A percentile compares a stretch with the other conserved stretches of the same genome.
phyloP scores from a whole-genome alignment of 2,329 filamentous ascomycete genomes.

The Cytospora leucostoma region DNA sequence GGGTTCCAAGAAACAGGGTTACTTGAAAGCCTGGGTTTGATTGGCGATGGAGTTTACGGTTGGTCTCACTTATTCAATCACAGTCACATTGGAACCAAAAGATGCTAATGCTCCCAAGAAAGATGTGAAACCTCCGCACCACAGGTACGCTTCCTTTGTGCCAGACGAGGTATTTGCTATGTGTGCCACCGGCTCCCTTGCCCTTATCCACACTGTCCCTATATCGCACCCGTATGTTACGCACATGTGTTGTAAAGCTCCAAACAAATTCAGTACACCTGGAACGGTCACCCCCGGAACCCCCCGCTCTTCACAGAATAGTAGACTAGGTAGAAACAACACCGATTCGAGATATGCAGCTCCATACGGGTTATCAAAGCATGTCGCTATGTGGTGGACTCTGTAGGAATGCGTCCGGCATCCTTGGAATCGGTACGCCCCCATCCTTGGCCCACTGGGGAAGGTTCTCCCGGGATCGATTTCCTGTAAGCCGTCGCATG shows the following conservation, averaged over 20 bases:
- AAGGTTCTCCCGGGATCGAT: slow-evolving; percentile 41
- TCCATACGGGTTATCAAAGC: slow-evolving; percentile 30
- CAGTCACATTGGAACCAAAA: slow-evolving; percentile 30
- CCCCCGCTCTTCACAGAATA: background rate
- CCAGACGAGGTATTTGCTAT: slow-evolving; percentile 1
- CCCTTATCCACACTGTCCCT: background rate
- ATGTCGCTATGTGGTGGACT: slow-evolving; percentile 40
- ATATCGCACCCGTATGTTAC: slow-evolving; percentile 1
- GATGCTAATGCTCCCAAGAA: slow-evolving; percentile 35
- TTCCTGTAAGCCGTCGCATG: slow-evolving; percentile 64
- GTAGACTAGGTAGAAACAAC: background rate
- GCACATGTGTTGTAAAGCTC: slow-evolving; percentile 15
- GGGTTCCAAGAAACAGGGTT: background rate
- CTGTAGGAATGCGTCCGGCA: slow-evolving; percentile 39
- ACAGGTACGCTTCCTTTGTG: slow-evolving; percentile 30
- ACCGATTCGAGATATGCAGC: background rate
- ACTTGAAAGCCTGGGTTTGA: background rate
- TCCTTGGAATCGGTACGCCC: slow-evolving; percentile 45
- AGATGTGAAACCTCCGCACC: slow-evolving; percentile 24
- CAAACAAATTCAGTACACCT: slow-evolving; percentile 8
- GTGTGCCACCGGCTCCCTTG: background rate
- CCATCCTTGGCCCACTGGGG: slow-evolving; percentile 30
- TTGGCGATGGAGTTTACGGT: slow-evolving; percentile 34
- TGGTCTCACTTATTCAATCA: slow-evolving; percentile 39
- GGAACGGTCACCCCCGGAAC: background rate